Evolutionary conservation across 495 filamentous ascomycete species (phyloP).

Genomic region (Penicillium silybi): DNA sequence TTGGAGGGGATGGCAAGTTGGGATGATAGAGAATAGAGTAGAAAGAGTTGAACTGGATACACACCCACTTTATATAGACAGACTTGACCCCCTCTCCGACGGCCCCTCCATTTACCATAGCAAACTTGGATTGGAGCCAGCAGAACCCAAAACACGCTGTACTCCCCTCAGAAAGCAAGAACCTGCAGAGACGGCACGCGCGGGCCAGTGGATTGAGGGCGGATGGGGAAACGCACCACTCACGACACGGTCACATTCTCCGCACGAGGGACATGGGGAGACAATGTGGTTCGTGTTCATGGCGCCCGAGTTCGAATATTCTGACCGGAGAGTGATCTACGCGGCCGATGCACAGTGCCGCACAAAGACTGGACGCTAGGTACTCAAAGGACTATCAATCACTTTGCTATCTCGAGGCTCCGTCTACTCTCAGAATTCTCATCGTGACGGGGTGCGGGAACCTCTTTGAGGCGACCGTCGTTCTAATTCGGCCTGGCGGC

Average conservation of each 20-base stretch:
- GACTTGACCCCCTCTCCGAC: constrained; percentile 1
- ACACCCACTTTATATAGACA: constrained; percentile 5
- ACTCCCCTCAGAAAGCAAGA: constrained; percentile 11
- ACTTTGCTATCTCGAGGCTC: background rate
- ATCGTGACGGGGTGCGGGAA: constrained; percentile 12
- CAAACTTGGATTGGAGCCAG: constrained; percentile 6
- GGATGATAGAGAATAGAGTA: constrained; percentile 4
- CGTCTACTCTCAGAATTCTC: background rate
- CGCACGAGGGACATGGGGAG: constrained; percentile 20
- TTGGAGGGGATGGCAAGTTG: background rate
- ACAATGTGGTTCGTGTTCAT: constrained; percentile 10
- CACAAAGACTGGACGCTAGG: background rate
- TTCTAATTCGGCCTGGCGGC: background rate
- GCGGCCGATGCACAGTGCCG: background rate
- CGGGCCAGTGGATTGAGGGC: constrained; percentile 1
- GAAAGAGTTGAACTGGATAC: background rate
- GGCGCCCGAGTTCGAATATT: background rate
- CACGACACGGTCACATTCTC: constrained; percentile 12
- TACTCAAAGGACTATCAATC: background rate
- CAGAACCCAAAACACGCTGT: constrained; percentile 15
- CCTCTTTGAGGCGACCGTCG: background rate
- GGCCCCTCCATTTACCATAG: background rate
- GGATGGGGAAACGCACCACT: constrained; percentile 12
- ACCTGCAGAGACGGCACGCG: constrained; percentile 3
- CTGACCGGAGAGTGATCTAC: background rate